Conservation (phyloP, 2,329 filamentous ascomycete species). For the Phaeosphaeriaceae sp. region DNA sequence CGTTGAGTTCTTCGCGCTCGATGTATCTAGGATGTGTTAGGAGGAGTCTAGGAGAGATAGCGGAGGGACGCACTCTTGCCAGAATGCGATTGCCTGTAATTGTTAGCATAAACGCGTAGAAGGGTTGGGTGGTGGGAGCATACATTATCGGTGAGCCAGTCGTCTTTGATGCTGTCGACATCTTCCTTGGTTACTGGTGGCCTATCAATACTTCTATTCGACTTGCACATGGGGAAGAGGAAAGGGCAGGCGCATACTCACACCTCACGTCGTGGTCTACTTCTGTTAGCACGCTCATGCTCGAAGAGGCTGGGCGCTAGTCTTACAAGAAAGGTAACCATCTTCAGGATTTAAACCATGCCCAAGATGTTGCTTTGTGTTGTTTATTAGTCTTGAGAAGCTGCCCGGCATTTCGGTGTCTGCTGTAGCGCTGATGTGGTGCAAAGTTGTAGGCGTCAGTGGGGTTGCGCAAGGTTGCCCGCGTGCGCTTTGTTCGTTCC, state of each 20-base stretch:
- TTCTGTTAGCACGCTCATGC: slow-evolving; percentile 24
- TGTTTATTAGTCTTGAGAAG: slow-evolving; percentile 33
- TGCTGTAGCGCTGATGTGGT: slow-evolving; percentile 3
- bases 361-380: slow-evolving; percentile 38
- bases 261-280: slow-evolving; percentile 71
- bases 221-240: slow-evolving; percentile 8
- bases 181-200: slow-evolving; percentile 85
- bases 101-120: slow-evolving; percentile 8
- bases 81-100: slow-evolving; percentile 87
- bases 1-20: slow-evolving; percentile 83
- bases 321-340: slow-evolving; percentile 75
- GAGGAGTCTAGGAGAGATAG: neutral
- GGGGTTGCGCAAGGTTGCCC: no score
- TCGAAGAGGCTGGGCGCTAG: neutral
- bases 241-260: slow-evolving; percentile 52
- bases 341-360: slow-evolving; percentile 63
- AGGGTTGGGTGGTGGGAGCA: slow-evolving; percentile 5
- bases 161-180: slow-evolving; percentile 84
- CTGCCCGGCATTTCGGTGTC: slow-evolving; percentile 25
- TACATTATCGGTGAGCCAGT: slow-evolving; percentile 98
- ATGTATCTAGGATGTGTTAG: slow-evolving; percentile 67
- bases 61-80: slow-evolving; percentile 77
- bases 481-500: neutral
- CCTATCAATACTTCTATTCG: slow-evolving; percentile 23
- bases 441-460: neutral